Base-by-base conservation (phyloP, 2,329 filamentous ascomycete genomes). In the Curvularia hawaiiensis region DNA sequence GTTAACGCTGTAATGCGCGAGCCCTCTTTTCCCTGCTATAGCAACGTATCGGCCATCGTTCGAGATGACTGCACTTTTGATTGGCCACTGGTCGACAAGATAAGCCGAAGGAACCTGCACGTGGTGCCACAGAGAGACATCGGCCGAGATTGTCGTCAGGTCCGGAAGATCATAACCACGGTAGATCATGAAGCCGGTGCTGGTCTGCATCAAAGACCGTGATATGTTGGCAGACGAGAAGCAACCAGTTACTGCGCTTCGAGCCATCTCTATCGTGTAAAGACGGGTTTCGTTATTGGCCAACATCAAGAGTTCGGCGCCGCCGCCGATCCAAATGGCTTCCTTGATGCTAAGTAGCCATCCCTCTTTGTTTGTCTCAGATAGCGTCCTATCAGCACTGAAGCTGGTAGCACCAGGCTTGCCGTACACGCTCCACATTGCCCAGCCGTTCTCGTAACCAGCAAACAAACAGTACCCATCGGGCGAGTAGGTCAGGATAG, bases 401-500 rank as follows among this genome's bases (percentile, higher is more conserved):
- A 98, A 98, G 71, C 91, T 97, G 66, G 87, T 91, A 54, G 90
- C 92, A 14, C 92, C 89, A 2, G 89, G 84, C 75, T 97, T 97
- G 33, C 95, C 95, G 76, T 96, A 99, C 38, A 98, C 95, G 74
- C 94, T 98, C 94, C 94, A 99, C 46, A 88, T 94, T 4, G 91
- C 90, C 95, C 95, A 99, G 0, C 95, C 96, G 57, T 89, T 88
- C 68, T 95, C 89, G 71, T 94, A 98, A 1, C 94, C 95, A 43
- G 90, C 92, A 76, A 99, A 97, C 9, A 99, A 83, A 74, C 93
- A 97, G 75, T 98, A 97, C 18, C 95, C 95, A 75, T 99, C 95
- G 0, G 94, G 92, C 1, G 95, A 97, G 79, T 97, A 99, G 59
- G 80, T 87, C 63, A 99, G 77, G 30, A 88, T 90, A 2, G 86